Evolutionary conservation across 352 stramenopile species (phyloP).

Genomic region (Bremia lactucae): DNA sequence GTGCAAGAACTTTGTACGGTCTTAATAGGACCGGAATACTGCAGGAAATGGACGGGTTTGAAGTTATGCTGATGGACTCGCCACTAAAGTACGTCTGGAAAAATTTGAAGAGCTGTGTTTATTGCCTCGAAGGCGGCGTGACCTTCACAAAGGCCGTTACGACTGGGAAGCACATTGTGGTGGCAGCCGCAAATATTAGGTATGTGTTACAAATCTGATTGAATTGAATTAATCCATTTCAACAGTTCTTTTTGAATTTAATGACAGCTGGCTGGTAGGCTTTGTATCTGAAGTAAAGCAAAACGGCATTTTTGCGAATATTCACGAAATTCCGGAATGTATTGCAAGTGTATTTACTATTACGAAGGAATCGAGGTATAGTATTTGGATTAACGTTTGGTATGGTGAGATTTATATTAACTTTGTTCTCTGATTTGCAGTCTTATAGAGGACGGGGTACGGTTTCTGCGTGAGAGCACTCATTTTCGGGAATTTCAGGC

Average conservation of each 20-base stretch:
- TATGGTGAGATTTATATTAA: background rate
- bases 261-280: slow-evolving; percentile 22
- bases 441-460: slow-evolving; percentile 44
- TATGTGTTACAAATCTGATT: slow-evolving; percentile 6
- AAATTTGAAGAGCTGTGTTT: slow-evolving; percentile 59
- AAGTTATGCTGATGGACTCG: slow-evolving; percentile 62
- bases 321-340: slow-evolving; percentile 51
- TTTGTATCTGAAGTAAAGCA: slow-evolving; percentile 42
- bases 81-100: slow-evolving; percentile 57
- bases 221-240: background rate
- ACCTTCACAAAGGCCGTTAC: slow-evolving; percentile 45
- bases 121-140: slow-evolving; percentile 59
- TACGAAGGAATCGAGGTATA: slow-evolving; percentile 46
- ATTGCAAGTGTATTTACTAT: slow-evolving; percentile 39
- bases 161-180: slow-evolving; percentile 49
- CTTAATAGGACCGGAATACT: slow-evolving; percentile 25
- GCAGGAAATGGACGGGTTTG: slow-evolving; percentile 43
- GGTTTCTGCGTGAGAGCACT: slow-evolving; percentile 38
- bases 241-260: slow-evolving; percentile 1
- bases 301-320: slow-evolving; percentile 37
- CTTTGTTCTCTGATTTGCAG: slow-evolving; percentile 8
- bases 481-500: slow-evolving; percentile 40
- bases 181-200: slow-evolving; percentile 37
- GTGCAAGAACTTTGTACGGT: slow-evolving; percentile 26
- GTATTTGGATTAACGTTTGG: background rate